These are phyloP conservation scores for Jaminaea rosea DNA, from an alignment of 1,284 basidiomycete genomes.

Conservation along the genomic window DNA sequence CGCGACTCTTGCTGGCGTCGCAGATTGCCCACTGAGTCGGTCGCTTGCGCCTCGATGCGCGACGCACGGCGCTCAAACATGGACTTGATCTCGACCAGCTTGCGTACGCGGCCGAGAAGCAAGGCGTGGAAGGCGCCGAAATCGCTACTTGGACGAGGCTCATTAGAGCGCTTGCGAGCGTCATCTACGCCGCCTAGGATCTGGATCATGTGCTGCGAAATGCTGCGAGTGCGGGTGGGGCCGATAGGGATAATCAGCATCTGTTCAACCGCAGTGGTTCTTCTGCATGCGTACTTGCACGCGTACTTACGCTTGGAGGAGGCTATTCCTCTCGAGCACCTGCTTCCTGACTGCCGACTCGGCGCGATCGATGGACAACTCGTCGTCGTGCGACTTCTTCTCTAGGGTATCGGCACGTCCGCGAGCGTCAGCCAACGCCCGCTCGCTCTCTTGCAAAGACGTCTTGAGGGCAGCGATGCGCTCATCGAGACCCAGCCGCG, in stretches of 20 bases:
- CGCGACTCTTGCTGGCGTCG: constrained; percentile 77
- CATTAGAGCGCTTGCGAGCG: constrained; percentile 50
- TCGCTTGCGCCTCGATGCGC: constrained; percentile 64
- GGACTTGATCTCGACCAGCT: constrained; percentile 68
- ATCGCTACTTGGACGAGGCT: constrained; percentile 84
- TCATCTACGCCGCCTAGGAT: constrained; percentile 67
- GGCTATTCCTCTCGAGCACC: constrained; percentile 56
- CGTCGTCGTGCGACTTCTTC: background rate
- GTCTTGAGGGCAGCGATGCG: constrained; percentile 17
- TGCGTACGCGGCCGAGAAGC: constrained; percentile 74
- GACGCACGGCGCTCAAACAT: constrained; percentile 80
- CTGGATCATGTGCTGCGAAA: constrained; percentile 91
- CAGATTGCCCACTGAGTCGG: constrained; percentile 67
- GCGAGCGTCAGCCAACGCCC: constrained; percentile 10
- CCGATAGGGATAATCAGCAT: too few relatives aligned
- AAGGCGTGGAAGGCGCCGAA: constrained; percentile 91
- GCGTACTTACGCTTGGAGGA: too few relatives aligned
- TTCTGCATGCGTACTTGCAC: too few relatives aligned
- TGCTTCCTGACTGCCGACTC: constrained; percentile 5
- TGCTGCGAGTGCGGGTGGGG: constrained; percentile 75
- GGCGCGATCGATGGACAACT: background rate
- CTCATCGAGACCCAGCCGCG: constrained; percentile 31
- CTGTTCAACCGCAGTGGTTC: too few relatives aligned
- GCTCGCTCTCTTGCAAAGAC: constrained; percentile 34
- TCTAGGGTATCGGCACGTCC: constrained; percentile 7